Evolutionary conservation across 108 stramenopile species (phyloP).

Genomic region (Parietichytrium sp.): DNA sequence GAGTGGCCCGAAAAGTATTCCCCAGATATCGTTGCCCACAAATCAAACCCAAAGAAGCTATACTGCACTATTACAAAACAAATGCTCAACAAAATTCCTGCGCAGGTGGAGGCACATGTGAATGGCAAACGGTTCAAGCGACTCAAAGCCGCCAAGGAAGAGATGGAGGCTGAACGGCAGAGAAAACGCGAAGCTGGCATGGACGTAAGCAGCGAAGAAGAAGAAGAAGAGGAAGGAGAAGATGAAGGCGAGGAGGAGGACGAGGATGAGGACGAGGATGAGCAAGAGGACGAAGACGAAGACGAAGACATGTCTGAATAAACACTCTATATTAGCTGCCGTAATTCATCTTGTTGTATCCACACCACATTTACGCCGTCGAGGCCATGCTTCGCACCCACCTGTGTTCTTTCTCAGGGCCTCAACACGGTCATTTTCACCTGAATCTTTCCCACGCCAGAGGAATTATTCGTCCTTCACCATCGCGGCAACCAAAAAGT

Average conservation of each 20-base stretch:
- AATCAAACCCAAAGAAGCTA: slow-evolving; percentile 36
- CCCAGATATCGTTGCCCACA: slow-evolving; percentile 40
- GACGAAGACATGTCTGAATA: too few species aligned
- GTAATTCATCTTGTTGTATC: too few species aligned
- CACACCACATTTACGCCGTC: too few species aligned
- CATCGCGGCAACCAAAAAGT: too few species aligned
- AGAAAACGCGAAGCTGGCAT: neutral
- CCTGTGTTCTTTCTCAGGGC: too few species aligned
- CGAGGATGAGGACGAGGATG: neutral
- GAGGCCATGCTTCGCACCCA: too few species aligned
- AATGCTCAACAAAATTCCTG: slow-evolving; percentile 39
- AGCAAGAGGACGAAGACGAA: neutral
- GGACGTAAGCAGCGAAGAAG: neutral
- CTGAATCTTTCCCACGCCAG: too few species aligned
- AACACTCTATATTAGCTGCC: too few species aligned
- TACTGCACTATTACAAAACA: slow-evolving; percentile 39
- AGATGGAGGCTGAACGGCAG: neutral
- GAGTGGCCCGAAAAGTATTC: slow-evolving; percentile 38
- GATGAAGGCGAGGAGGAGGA: neutral
- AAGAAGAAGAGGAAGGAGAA: neutral
- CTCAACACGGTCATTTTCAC: too few species aligned
- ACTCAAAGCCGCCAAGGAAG: slow-evolving; percentile 10
- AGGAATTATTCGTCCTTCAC: too few species aligned
- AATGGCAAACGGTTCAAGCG: slow-evolving; percentile 35
- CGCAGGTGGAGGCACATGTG: slow-evolving; percentile 32